Conservation (phyloP, 1,284 basidiomycete species). For the Ustilago cynodontis region DNA sequence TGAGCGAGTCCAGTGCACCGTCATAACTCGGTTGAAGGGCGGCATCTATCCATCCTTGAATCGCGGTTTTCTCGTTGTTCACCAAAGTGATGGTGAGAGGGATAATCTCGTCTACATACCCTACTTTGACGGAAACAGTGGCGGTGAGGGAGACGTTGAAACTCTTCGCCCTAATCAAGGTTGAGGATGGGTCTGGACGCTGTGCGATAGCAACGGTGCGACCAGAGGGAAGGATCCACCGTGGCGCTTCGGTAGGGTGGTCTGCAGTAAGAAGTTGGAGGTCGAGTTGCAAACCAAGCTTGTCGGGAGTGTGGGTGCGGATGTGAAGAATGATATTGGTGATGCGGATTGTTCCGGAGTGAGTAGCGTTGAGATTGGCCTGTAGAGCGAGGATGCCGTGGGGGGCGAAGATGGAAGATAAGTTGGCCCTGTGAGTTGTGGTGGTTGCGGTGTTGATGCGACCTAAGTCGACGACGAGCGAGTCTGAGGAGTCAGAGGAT, state of each 20-base stretch:
- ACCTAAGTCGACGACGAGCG: slow-evolving; percentile 20
- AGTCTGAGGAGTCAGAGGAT: not conserved
- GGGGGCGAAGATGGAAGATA: slow-evolving; percentile 2
- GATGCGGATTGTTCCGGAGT: slow-evolving; percentile 2
- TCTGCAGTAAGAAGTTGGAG: not conserved
- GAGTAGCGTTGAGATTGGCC: slow-evolving; percentile 1
- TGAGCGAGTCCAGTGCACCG: slow-evolving; percentile 21
- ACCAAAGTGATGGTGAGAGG: slow-evolving; percentile 19
- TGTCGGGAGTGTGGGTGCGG: not conserved
- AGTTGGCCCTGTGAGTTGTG: not conserved
- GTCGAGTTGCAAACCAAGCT: not conserved
- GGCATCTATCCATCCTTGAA: slow-evolving; percentile 23
- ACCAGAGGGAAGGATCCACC: slow-evolving; percentile 17
- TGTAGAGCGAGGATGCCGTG: slow-evolving; percentile 11
- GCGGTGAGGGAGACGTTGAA: slow-evolving; percentile 19
- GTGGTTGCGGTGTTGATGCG: not conserved
- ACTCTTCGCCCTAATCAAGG: slow-evolving; percentile 7
- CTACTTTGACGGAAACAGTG: not conserved
- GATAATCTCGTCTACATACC: slow-evolving; percentile 35
- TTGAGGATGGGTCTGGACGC: slow-evolving; percentile 6
- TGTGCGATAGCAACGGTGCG: slow-evolving; percentile 14
- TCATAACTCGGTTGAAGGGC: slow-evolving; percentile 39
- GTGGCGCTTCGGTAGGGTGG: not conserved
- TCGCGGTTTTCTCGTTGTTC: slow-evolving; percentile 21
- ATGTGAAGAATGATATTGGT: not conserved